These are phyloP conservation scores for Darksidea phi DNA, from an alignment of 495 filamentous ascomycete genomes.

Conservation along the genomic window DNA sequence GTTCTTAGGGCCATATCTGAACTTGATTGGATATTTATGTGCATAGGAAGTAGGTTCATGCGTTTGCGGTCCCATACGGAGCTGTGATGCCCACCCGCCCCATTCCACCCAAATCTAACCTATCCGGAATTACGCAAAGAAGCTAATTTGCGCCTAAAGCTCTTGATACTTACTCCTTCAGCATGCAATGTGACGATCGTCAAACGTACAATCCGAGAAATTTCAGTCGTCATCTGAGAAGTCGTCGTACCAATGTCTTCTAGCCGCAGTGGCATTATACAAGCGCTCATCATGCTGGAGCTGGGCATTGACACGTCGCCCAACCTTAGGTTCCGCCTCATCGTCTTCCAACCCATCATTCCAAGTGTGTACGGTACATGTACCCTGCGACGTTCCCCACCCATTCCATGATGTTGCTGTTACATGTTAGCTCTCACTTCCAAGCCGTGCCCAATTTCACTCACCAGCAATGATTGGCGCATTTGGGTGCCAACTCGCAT, in stretches of 20 bases:
- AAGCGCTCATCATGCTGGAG: conserved; percentile 42
- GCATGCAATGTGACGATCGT: not conserved
- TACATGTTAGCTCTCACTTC: conserved; percentile 7
- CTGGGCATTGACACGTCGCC: conserved; percentile 54
- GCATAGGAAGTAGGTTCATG: no score
- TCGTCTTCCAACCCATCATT: conserved; percentile 63
- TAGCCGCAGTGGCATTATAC: conserved; percentile 5
- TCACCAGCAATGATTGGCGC: conserved; percentile 85
- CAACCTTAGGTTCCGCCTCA: conserved; percentile 64
- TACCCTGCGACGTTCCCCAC: conserved; percentile 65
- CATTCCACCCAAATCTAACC: conserved; percentile 5
- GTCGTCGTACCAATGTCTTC: conserved; percentile 29
- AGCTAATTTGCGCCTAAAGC: not conserved
- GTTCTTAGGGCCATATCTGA: no score
- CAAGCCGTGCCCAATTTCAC: conserved; percentile 20
- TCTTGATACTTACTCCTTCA: not conserved
- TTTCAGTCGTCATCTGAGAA: conserved; percentile 15
- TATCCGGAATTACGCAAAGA: not conserved
- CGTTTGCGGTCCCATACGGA: no score
- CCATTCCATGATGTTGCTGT: conserved; percentile 80
- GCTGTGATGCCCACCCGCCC: no score
- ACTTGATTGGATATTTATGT: no score
- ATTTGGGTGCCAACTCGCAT: conserved; percentile 93
- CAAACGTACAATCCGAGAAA: not conserved
- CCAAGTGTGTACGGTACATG: conserved; percentile 74